Evolutionary conservation across 805 yeast genomes (phyloP), one percentile per base, ranked within the genome.

Genomic region (Vanderwaltozyma verrucispora): DNA sequence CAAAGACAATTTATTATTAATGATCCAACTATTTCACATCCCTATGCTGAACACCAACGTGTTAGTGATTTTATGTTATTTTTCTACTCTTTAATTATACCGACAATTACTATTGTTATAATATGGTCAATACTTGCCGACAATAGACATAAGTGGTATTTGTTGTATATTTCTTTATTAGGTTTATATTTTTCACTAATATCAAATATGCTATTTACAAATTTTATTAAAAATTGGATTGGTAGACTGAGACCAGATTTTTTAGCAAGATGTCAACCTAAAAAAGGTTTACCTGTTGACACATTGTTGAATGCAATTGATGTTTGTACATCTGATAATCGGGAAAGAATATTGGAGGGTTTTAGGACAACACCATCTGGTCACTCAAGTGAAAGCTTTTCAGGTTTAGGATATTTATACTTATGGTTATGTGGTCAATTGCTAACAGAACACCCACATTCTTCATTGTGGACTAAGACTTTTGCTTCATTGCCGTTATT

Each of bases 231-330:
- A 63, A 77, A 80, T 53, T 76, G 83, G 75, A 74, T 89, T 38
- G 96, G 96, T 4, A 72, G 96, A 53, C 84, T 80, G 43, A 69
- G 98, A 42, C 98, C 98, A 0, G 98, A 89, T 60, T 84, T 88
- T 54, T 60, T 89, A 36, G 84, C 87, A 5, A 71, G 97, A 48
- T 89, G 97, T 58, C 54, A 69, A 16, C 96, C 96, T 4, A 64
- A 62, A 24, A 58, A 60, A 2, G 77, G 64, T 35, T 69, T 88
- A 0, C 79, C 87, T 1, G 47, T 62, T 15, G 65, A 74, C 48
- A 63, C 68, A 1, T 47, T 78, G 48, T 80, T 77, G 18, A 67
- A 51, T 37, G 84, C 87, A 1, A 65, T 64, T 28, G 86, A 80
- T 39, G 80, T 75, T 1, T 80, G 86, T 46, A 80, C 88, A 0